phyloP scores from a whole-genome alignment of 2,329 filamentous ascomycete genomes.

The Cadophora luteo-olivacea region DNA sequence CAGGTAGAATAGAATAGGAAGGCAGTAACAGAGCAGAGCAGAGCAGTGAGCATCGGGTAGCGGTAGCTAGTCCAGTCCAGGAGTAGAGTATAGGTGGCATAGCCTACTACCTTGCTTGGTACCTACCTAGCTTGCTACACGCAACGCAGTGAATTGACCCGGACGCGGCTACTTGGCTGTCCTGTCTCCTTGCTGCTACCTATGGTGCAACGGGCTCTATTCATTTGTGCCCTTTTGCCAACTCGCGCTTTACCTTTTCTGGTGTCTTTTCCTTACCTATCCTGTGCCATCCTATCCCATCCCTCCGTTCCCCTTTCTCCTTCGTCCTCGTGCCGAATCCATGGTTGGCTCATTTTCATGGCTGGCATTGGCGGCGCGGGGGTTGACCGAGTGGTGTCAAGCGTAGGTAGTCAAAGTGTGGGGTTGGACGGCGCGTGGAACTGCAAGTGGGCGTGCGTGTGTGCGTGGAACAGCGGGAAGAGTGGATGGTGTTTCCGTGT shows the following conservation, averaged over 20 bases:
- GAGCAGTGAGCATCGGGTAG: no score
- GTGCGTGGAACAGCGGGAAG: neutral
- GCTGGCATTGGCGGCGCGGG: neutral
- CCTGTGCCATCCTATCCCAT: neutral
- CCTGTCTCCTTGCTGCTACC: neutral
- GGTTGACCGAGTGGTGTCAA: neutral
- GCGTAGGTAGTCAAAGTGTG: neutral
- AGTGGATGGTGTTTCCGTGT: neutral
- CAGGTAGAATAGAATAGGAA: neutral
- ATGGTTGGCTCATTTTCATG: neutral
- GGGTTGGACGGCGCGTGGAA: neutral
- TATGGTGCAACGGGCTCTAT: neutral
- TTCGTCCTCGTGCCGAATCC: conserved; percentile 7
- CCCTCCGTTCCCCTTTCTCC: neutral
- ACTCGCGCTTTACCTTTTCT: neutral
- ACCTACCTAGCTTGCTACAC: neutral
- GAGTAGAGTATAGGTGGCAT: neutral
- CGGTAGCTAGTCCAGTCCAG: neutral
- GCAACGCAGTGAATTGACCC: conserved; percentile 1
- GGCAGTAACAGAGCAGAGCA: neutral
- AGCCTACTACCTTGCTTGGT: no score
- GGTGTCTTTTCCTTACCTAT: neutral
- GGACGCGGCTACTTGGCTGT: neutral
- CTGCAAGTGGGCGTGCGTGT: neutral
- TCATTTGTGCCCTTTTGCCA: conserved; percentile 4